These are phyloP conservation scores for Phaeolepiota aurea DNA, from an alignment of 768 basidiomycete genomes.

Conservation along the genomic window DNA sequence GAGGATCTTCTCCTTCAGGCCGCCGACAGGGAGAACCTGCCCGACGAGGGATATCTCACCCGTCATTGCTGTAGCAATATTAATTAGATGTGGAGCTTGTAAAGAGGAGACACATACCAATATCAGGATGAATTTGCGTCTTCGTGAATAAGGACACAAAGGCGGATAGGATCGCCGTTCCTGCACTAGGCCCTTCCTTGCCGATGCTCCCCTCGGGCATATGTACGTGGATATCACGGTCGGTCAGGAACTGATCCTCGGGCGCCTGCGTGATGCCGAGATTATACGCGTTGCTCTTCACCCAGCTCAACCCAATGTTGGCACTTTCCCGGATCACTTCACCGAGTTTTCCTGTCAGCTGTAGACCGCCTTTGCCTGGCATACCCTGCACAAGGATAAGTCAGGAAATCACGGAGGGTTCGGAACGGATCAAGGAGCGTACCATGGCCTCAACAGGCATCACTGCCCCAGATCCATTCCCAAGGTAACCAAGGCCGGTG, in stretches of 20 bases:
- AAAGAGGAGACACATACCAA: constrained; percentile 47
- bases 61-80: constrained; percentile 70
- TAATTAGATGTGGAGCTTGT: not conserved
- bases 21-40: constrained; percentile 93
- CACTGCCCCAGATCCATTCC: constrained; percentile 92
- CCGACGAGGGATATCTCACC: constrained; percentile 96
- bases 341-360: constrained; percentile 93
- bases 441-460: constrained; percentile 97
- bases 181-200: constrained; percentile 95
- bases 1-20: constrained; percentile 92
- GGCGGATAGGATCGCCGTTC: constrained; percentile 87
- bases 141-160: constrained; percentile 89
- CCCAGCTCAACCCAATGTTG: constrained; percentile 90
- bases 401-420: no score
- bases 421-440: constrained; percentile 16
- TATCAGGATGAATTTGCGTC: constrained; percentile 76
- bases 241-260: constrained; percentile 73
- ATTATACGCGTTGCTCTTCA: constrained; percentile 83
- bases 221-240: constrained; percentile 89
- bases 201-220: constrained; percentile 94
- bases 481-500: constrained; percentile 91
- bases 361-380: constrained; percentile 91
- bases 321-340: constrained; percentile 97
- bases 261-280: constrained; percentile 74
- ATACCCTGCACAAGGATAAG: constrained; percentile 58